A percentile compares a stretch with the other conserved stretches of the same genome.
Conservation (phyloP, 148 eudicot species). For the Heliamphora exappendiculata region DNA sequence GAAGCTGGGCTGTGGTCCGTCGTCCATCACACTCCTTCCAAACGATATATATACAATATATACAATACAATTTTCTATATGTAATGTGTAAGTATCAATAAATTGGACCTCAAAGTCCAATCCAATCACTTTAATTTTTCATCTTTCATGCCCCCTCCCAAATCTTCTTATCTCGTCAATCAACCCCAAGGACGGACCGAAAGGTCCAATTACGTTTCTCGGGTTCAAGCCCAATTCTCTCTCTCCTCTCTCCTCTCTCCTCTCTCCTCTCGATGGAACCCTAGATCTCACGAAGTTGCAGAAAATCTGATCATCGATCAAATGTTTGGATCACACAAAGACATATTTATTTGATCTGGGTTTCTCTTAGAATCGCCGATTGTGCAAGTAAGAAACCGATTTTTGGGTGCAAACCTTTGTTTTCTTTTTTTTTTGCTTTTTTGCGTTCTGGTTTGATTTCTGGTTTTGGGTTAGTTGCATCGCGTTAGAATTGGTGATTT, state of each 20-base stretch:
- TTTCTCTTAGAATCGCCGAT: neutral
- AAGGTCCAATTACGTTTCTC: constrained; percentile 19
- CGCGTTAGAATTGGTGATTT: neutral
- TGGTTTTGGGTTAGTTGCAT: neutral
- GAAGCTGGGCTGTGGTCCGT: constrained; percentile 16
- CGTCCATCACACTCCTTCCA: constrained; percentile 10
- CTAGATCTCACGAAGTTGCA: constrained; percentile 22
- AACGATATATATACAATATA: too few species aligned
- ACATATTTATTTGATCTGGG: neutral
- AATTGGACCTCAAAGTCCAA: constrained; percentile 35
- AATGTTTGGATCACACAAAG: neutral
- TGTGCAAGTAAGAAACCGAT: neutral
- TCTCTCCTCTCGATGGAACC: constrained; percentile 16
- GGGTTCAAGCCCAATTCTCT: constrained; percentile 30
- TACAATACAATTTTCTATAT: neutral
- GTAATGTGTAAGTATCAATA: neutral
- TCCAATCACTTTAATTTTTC: constrained; percentile 20
- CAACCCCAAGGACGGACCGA: neutral
- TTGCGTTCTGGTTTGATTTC: neutral
- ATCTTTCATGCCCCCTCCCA: constrained; percentile 2
- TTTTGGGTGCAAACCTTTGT: too few species aligned
- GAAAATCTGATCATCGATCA: neutral
- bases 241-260: constrained; percentile 7
- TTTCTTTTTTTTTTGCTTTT: neutral
- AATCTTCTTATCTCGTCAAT: neutral